Evolutionary conservation across 1,284 basidiomycete species (phyloP).

Genomic region (Fistulinella cinereoalba): DNA sequence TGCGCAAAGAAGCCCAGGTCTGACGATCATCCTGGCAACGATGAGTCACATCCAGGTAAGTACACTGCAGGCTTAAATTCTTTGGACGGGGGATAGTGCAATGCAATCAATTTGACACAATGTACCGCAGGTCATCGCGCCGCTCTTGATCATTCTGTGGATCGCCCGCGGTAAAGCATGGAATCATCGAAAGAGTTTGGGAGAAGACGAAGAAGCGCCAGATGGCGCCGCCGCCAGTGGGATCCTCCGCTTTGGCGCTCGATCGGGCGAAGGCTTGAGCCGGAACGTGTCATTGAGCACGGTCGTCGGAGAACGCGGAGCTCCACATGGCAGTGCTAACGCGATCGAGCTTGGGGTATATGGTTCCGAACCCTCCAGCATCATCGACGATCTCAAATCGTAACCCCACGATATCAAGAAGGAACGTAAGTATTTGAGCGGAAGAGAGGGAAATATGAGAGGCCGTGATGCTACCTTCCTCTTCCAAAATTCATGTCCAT

Average conservation of each 20-base stretch:
- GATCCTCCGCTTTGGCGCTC: constrained; percentile 10
- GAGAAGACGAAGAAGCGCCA: background rate
- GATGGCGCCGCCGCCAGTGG: background rate
- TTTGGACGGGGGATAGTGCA: background rate
- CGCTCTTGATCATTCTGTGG: constrained; percentile 29
- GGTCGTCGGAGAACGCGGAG: constrained; percentile 1
- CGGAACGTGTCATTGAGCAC: constrained; percentile 14
- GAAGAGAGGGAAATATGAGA: too few species aligned
- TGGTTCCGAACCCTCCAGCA: constrained; percentile 2
- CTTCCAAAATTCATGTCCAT: too few species aligned
- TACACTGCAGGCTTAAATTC: too few species aligned
- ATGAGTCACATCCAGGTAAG: constrained; percentile 33
- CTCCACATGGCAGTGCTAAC: background rate
- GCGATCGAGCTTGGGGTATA: constrained; percentile 15
- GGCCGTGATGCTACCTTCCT: too few species aligned
- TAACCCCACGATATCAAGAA: too few species aligned
- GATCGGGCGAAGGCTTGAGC: background rate
- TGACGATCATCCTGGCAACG: constrained; percentile 27
- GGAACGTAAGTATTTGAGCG: too few species aligned
- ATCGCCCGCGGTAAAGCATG: constrained; percentile 23
- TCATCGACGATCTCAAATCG: constrained; percentile 4
- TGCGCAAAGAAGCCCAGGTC: constrained; percentile 17
- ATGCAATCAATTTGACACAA: background rate
- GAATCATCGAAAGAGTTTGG: constrained; percentile 1
- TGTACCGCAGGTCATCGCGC: constrained; percentile 22